These are phyloP conservation scores for Exidia glandulosa DNA, from an alignment of 768 basidiomycete genomes.

Conservation along the genomic window DNA sequence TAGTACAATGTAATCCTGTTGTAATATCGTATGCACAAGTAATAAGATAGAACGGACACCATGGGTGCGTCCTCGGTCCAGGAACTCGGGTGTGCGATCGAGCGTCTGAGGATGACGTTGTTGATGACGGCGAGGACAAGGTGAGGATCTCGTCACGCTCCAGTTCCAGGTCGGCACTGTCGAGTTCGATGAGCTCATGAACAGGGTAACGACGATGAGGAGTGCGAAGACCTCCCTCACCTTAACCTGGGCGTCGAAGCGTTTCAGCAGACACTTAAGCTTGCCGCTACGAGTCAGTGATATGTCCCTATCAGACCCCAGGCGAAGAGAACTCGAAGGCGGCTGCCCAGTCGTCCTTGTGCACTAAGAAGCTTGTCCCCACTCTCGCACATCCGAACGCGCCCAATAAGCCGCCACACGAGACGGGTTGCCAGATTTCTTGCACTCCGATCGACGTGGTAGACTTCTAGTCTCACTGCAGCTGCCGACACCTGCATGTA, in stretches of 20 bases:
- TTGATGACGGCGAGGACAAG: too few relatives aligned
- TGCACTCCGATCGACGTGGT: conserved; percentile 41
- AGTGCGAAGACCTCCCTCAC: conserved; percentile 44
- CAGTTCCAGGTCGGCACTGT: conserved; percentile 18
- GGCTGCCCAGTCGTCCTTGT: conserved; percentile 38
- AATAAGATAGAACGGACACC: too few relatives aligned
- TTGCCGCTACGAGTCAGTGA: background rate
- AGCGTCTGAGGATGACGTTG: conserved; percentile 9
- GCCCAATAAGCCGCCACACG: conserved; percentile 49
- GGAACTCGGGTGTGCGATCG: background rate
- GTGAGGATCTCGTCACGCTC: conserved; percentile 33
- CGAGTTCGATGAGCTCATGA: conserved; percentile 32
- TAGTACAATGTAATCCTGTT: too few relatives aligned
- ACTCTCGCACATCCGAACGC: conserved; percentile 43
- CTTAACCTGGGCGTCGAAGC: conserved; percentile 25
- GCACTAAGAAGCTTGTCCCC: conserved; percentile 53
- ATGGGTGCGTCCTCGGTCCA: background rate
- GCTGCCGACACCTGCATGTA: background rate
- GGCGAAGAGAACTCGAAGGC: conserved; percentile 30
- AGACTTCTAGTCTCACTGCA: background rate
- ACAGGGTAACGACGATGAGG: conserved; percentile 44
- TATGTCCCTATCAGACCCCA: conserved; percentile 16
- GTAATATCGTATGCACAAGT: too few relatives aligned
- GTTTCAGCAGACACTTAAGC: background rate
- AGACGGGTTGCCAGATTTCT: conserved; percentile 48